Base-by-base conservation (phyloP, 768 basidiomycete genomes). In the Clavaria fumosa region DNA sequence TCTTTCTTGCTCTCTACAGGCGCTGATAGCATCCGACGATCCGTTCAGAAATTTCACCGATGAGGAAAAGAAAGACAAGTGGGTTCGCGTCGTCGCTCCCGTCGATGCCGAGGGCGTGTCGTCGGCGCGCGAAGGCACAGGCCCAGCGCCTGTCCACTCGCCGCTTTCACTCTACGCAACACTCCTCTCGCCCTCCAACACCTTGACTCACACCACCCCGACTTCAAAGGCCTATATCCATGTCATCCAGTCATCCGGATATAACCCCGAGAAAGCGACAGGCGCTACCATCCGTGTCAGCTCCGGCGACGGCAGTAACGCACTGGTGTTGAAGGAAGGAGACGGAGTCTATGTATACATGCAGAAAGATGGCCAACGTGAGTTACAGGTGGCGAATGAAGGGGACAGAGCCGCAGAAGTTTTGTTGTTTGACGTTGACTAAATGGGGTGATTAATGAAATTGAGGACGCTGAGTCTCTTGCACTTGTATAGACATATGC, bases 371-470 rank as follows among this genome's bases (percentile, higher is more conserved):
- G 63, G 69, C 15, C 60, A 53, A 38, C 34, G 64, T 6, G 41
- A 54, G 38, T 49, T 57, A 22, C 61, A 78, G 2, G 9, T 28
- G 9, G 66, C 70, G 53, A 91, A 86, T 46, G 61, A 66, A 3
- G 83, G 85, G 0, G 69, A 72, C 37, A 57, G 52, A 18, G 63
- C 64, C 9, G 81, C 75, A 0, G 89, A 93, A 58, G 63, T 88
- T 14, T 53, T 91, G 35, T 52, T 90, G 11, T 93, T 90, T 47
- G 85, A 90, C n/a, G n/a, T n/a, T n/a, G n/a, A n/a, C n/a, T n/a
- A n/a, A n/a, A n/a, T n/a, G n/a, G n/a, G n/a, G n/a, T n/a, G n/a
- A n/a, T n/a, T n/a, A n/a, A n/a, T n/a, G n/a, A n/a, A n/a, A n/a
- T n/a, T n/a, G n/a, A n/a, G n/a, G n/a, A n/a, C n/a, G n/a, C n/a